phyloP scores from a whole-genome alignment of 2,329 filamentous ascomycete genomes.

The Fusarium nematophilum region DNA sequence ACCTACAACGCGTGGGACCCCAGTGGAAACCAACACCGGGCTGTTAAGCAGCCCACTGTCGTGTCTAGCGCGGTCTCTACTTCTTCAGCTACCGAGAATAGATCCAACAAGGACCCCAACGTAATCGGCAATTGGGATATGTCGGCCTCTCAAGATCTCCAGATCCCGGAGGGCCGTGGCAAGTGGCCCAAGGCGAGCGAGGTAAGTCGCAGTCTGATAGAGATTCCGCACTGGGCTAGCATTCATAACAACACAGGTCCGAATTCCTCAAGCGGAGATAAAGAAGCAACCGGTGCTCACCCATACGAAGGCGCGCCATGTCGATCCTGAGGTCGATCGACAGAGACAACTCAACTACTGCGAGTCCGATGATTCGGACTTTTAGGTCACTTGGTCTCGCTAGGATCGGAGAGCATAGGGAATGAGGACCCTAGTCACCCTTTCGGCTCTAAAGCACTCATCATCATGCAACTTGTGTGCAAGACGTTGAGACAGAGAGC shows the following conservation, averaged over 20 bases:
- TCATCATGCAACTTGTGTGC: no score
- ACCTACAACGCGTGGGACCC: conserved; percentile 49
- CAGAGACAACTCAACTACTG: conserved; percentile 36
- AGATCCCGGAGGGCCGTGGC: conserved; percentile 12
- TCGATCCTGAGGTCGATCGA: conserved; percentile 29
- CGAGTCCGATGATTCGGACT: conserved; percentile 40
- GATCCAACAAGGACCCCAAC: conserved; percentile 14
- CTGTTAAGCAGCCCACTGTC: conserved; percentile 39
- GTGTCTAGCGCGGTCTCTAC: conserved; percentile 29
- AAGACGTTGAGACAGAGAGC: no score
- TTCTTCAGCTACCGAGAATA: conserved; percentile 10
- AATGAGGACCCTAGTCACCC: no score
- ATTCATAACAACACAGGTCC: conserved; percentile 15
- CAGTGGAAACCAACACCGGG: conserved; percentile 36
- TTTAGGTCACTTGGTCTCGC: conserved; percentile 4
- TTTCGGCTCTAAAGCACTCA: no score
- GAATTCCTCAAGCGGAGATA: conserved; percentile 32
- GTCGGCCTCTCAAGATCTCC: not conserved
- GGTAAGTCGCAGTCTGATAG: conserved; percentile 16
- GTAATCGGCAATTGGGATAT: conserved; percentile 25
- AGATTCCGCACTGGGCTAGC: not conserved
- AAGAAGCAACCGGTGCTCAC: conserved; percentile 24
- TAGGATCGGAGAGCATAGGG: no score
- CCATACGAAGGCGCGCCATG: conserved; percentile 12
- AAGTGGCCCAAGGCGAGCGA: conserved; percentile 42